Percentiles rank a stretch among this genome's conserved stretches.
Evolutionary conservation across 805 yeast genomes (phyloP).

Genomic region (Wickerhamiella musiphila): DNA sequence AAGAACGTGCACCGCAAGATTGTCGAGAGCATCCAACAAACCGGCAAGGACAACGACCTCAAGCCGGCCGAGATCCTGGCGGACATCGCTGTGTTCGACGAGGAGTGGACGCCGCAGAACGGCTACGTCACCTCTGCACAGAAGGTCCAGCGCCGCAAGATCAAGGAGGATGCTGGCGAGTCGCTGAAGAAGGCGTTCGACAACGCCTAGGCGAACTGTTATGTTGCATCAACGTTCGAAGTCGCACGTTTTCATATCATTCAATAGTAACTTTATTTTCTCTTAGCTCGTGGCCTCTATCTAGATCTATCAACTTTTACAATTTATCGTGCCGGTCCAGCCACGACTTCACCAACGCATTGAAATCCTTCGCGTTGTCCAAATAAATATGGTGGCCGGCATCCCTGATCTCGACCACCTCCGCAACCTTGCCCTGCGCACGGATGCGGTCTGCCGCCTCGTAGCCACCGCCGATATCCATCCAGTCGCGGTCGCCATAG

Average conservation of each 20-base stretch:
- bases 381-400: slow-evolving; percentile 65
- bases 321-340: no score
- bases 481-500: slow-evolving; percentile 71
- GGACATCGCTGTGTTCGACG: slow-evolving; percentile 63
- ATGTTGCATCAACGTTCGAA: not conserved
- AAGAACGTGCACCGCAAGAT: slow-evolving; percentile 37
- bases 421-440: slow-evolving; percentile 14
- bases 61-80: slow-evolving; percentile 70
- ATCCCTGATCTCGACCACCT: slow-evolving; percentile 25
- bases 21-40: slow-evolving; percentile 40
- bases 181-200: slow-evolving; percentile 51
- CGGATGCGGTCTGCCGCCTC: slow-evolving; percentile 20
- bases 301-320: not conserved
- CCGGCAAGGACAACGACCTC: slow-evolving; percentile 70
- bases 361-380: slow-evolving; percentile 41
- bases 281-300: not conserved
- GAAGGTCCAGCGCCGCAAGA: slow-evolving; percentile 86
- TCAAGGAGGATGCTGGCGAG: slow-evolving; percentile 47
- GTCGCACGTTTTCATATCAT: not conserved
- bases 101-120: slow-evolving; percentile 96
- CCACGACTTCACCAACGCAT: no score
- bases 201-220: slow-evolving; percentile 7
- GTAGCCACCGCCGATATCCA: slow-evolving; percentile 29
- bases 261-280: not conserved
- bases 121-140: slow-evolving; percentile 92